These are phyloP conservation scores for Apiotrichum sp. DNA, from an alignment of 1,284 basidiomycete genomes.

Conservation along the genomic window DNA sequence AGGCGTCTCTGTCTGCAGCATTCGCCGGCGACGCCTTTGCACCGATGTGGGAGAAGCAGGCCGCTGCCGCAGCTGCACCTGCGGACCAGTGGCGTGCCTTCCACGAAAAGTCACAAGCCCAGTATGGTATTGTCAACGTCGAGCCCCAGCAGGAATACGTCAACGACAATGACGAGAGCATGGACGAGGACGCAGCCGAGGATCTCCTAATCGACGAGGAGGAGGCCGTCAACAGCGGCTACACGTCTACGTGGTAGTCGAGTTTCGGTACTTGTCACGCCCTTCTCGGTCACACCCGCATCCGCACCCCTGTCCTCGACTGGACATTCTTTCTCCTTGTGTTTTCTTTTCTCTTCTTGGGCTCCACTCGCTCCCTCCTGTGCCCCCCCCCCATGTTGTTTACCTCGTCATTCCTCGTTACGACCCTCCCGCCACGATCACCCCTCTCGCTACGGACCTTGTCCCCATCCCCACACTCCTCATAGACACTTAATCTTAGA, in stretches of 20 bases:
- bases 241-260: background rate
- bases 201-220: slow-evolving; percentile 4
- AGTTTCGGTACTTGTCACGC: too few relatives aligned
- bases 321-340: too few relatives aligned
- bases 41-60: slow-evolving; percentile 4
- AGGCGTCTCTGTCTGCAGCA: slow-evolving; percentile 10
- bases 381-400: background rate
- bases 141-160: background rate
- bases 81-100: slow-evolving; percentile 4
- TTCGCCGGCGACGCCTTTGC: slow-evolving; percentile 19
- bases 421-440: background rate
- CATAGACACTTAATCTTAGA: too few relatives aligned
- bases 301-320: too few relatives aligned
- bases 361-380: background rate
- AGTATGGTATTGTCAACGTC: background rate
- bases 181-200: slow-evolving; percentile 6
- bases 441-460: too few relatives aligned
- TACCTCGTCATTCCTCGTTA: too few relatives aligned
- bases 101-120: background rate
- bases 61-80: background rate
- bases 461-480: too few relatives aligned
- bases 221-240: slow-evolving; percentile 3
- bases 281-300: too few relatives aligned
- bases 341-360: too few relatives aligned
- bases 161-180: background rate